phyloP scores from a whole-genome alignment of 1,284 basidiomycete species.

The Garcileccinum viscosum region DNA sequence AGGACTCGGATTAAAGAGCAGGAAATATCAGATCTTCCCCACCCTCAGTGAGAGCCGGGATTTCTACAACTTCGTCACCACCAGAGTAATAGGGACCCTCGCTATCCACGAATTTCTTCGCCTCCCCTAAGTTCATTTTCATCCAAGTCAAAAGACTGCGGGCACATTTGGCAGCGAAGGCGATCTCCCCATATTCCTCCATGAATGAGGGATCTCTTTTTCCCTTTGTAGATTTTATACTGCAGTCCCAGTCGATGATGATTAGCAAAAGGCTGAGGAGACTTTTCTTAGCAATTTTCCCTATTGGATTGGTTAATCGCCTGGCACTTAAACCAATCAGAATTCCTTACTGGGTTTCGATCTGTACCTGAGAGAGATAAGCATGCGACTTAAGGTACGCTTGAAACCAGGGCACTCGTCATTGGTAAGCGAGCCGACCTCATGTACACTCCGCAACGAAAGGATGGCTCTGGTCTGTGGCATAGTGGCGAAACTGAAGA shows the following conservation, averaged over 20 bases:
- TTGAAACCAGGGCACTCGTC: conserved; percentile 2
- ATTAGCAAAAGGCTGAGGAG: neutral
- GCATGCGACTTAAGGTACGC: conserved; percentile 5
- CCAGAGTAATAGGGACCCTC: too few relatives aligned
- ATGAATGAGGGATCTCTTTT: neutral
- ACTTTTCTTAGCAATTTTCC: neutral
- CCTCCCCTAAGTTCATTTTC: too few relatives aligned
- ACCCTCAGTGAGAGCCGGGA: neutral
- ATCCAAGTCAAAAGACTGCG: too few relatives aligned
- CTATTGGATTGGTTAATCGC: neutral
- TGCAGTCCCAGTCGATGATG: neutral
- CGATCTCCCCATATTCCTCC: neutral
- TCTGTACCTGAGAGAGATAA: conserved; percentile 13
- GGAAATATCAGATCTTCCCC: neutral
- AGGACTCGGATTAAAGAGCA: too few relatives aligned
- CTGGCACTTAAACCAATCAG: too few relatives aligned
- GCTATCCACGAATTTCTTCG: too few relatives aligned
- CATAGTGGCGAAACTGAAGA: conserved; percentile 16
- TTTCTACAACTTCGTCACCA: too few relatives aligned
- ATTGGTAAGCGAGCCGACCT: conserved; percentile 1
- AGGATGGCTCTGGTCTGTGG: neutral
- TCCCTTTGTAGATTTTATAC: neutral
- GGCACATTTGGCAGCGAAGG: too few relatives aligned
- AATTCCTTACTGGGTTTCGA: conserved; percentile 2
- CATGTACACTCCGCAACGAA: fast-evolving